Conservation (phyloP, 257 asterid species). For the Solanum gracilifrons region DNA sequence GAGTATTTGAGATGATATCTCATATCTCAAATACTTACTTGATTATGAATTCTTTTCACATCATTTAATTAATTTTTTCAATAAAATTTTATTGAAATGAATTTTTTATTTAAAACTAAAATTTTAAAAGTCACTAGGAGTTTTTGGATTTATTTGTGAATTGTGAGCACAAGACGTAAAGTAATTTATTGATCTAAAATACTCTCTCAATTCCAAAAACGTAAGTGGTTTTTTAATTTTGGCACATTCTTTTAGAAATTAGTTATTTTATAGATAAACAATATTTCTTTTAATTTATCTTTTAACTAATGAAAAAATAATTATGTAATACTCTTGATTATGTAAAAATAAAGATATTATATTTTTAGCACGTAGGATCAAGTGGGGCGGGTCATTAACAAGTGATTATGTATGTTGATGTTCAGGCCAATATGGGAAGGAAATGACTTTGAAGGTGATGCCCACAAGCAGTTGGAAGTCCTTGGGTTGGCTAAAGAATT, state of each 20-base stretch:
- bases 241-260: neutral
- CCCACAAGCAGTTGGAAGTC: conserved; percentile 14
- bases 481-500: conserved; percentile 44
- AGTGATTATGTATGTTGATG: neutral
- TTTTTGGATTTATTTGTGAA: neutral
- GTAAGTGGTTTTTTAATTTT: neutral
- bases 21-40: no score
- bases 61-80: no score
- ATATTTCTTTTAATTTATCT: no score
- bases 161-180: neutral
- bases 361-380: neutral
- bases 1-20: no score
- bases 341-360: neutral
- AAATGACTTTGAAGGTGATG: conserved; percentile 15
- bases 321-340: neutral
- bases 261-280: neutral
- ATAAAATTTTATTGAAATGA: neutral
- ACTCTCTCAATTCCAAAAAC: neutral
- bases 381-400: neutral
- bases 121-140: neutral
- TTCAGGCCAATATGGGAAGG: conserved; percentile 34
- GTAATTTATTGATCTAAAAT: neutral
- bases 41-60: neutral
- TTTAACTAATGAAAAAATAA: neutral
- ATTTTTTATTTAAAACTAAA: no score